Base-by-base conservation (phyloP, 371 early-diverging fungal genomes). In the Apophysomyces ossiformis region DNA sequence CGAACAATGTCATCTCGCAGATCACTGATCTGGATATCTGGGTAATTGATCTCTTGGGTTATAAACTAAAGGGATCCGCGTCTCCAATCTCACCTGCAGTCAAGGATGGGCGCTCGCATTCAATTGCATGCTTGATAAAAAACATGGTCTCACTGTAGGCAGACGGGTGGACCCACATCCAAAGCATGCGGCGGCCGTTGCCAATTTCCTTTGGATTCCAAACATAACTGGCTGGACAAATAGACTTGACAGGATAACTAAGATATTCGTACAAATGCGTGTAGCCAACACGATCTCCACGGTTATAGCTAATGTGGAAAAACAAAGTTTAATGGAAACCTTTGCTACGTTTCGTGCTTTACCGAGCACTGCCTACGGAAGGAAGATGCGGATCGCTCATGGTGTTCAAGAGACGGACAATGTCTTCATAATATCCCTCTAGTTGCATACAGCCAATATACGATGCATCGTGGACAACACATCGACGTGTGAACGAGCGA, bases 381-480 rank as follows among this genome's bases (percentile, higher is more conserved):
- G 90, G 84, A 26, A 78, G 69, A 7, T 82, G 73, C 2, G 92
- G 88, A 67, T 95, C 93, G 0, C 85, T 79, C 7, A 95, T 69
- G 1, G 73, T 60, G 1, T 69, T 72, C 61, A 96, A 58, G 4
- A 90, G 63, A 0, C 35, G 56, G 5, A 69, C 65, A n/a, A 92
- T 90, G 11, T 69, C 76, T 0, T 69, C 67, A 3, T 63, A 64
- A 1, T 70, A 21, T 4, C 98, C 97, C 0, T 66, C 67, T 7
- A 97, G 16, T 69, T 95, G 90, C 37, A 96, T 59, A 32, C 90
- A 90, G 4, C 81, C 78, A 58, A 77, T 78, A 69, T 93, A 98
- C 16, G 96, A 96, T 1, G 85, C 88, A 74, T 98, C 98, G 66
- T 93, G 93, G 1, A 91, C 67, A 41, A 91, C 82, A 12, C 89